Base-by-base conservation (phyloP, 441 rosid species). In the Macaranga tanarius region DNA sequence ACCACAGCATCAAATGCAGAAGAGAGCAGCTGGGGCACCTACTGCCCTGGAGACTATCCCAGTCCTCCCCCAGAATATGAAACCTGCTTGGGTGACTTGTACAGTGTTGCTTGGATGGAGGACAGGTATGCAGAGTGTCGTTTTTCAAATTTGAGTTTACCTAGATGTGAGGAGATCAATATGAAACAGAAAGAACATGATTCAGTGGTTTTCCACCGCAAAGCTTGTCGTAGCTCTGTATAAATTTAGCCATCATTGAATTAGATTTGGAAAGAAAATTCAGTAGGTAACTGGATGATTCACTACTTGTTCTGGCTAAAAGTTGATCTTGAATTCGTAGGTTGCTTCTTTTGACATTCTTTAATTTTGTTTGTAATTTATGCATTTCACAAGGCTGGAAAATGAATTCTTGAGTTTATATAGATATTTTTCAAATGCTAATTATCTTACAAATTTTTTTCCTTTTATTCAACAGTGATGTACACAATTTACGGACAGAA, bases 31-130 rank as follows among this genome's bases (percentile, higher is more conserved):
- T 91, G 92, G 94, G 98, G 94, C 67, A 89, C 95, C 64, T 93
- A 95, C 75, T 93, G 99, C 74, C 98, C 99, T 15, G 98, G 95
- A 75, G 97, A 90, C 62, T 55, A 75, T 73, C 95, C 97, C 64
- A 84, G 95, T 71, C 93, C 91, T 78, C 96, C 95, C 16, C 88
- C 90, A 17, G 92, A 95, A 76, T 95, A 88, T 67, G 90, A 88
- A 16, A 95, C 96, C 75, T 95, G 99, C 83, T 88, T 95, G 84
- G 99, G 98, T 69, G 99, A 93, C 87, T 84, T 95, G 74, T 95
- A 92, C 67, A 95, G 99, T 81, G 85, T 91, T 79, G 90, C 95
- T 66, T 91, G 98, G 99, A 95, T 95, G 98, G 99, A 95, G 84
- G 97, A 92, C 71, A 91, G 99, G 99, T 92, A 85, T 62, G 69